Percentiles rank a stretch among this genome's conserved stretches.
phyloP scores from a whole-genome alignment of 2,329 filamentous ascomycete genomes.

The Periglandula ipomoeae region DNA sequence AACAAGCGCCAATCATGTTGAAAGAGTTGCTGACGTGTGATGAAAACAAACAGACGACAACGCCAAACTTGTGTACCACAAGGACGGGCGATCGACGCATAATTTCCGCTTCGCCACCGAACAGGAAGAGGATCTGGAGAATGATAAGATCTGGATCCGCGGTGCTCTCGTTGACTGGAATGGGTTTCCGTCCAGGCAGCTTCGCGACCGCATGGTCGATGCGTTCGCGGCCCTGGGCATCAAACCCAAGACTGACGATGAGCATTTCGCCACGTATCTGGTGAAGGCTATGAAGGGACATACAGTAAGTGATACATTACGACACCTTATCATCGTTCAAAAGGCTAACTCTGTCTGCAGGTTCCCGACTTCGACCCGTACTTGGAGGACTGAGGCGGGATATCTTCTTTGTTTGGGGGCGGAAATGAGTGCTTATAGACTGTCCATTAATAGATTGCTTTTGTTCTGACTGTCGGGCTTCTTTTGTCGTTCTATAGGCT shows the following conservation, averaged over 20 bases:
- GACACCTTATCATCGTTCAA: background rate
- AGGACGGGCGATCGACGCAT: constrained; percentile 23
- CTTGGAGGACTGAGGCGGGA: background rate
- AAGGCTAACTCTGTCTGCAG: background rate
- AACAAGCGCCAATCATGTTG: background rate
- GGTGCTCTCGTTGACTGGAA: constrained; percentile 14
- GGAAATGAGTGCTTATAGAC: too few species aligned
- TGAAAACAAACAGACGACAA: constrained; percentile 7
- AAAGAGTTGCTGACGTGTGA: background rate
- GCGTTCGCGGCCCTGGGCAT: constrained; percentile 5
- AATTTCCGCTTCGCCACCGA: constrained; percentile 20
- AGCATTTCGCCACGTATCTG: constrained; percentile 6
- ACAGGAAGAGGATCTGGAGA: constrained; percentile 17
- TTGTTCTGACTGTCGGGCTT: too few species aligned
- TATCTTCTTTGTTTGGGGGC: background rate
- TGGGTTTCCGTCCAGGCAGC: constrained; percentile 3
- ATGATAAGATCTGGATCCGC: constrained; percentile 21
- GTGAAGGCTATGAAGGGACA: constrained; percentile 5
- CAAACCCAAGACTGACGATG: constrained; percentile 8
- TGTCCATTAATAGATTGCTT: background rate
- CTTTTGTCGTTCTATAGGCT: too few species aligned
- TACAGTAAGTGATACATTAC: constrained; percentile 1
- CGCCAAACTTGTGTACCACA: constrained; percentile 26
- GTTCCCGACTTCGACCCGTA: background rate
- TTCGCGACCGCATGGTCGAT: constrained; percentile 8